phyloP scores from a whole-genome alignment of 1,284 basidiomycete species.

The Cutaneotrichosporon curvatum region DNA sequence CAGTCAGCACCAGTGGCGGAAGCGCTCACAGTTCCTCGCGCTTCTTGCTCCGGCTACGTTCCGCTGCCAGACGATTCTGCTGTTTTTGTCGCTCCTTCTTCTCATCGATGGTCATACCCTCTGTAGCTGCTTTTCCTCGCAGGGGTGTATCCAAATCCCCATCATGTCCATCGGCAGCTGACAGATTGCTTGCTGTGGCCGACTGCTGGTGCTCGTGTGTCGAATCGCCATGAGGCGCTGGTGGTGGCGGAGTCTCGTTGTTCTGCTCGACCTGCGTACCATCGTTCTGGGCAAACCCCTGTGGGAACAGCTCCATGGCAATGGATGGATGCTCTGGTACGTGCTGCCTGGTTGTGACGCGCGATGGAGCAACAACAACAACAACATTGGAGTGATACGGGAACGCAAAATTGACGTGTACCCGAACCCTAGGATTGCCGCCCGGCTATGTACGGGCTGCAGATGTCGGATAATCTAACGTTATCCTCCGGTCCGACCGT shows the following conservation, averaged over 20 bases:
- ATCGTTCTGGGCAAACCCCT: conserved; percentile 1
- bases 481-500: too few species aligned
- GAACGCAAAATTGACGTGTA: too few species aligned
- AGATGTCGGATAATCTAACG: too few species aligned
- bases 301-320: conserved; percentile 5
- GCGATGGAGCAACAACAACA: too few species aligned
- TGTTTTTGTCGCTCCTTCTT: conserved; percentile 39
- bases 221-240: background rate
- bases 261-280: background rate
- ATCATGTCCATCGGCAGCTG: background rate
- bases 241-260: background rate
- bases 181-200: background rate
- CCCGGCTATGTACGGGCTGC: too few species aligned
- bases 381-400: too few species aligned
- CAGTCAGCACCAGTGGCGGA: background rate
- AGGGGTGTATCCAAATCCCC: conserved; percentile 3
- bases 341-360: too few species aligned
- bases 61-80: conserved; percentile 41
- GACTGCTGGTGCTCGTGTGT: background rate
- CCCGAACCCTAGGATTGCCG: too few species aligned
- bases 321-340: background rate
- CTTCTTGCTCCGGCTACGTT: conserved; percentile 39
- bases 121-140: conserved; percentile 11
- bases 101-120: conserved; percentile 22
- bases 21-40: conserved; percentile 36